Percentiles rank a stretch among this genome's conserved stretches.
Conservation (phyloP, 192 early-diverging fungal genomes). For the Coemansia javaensis region DNA sequence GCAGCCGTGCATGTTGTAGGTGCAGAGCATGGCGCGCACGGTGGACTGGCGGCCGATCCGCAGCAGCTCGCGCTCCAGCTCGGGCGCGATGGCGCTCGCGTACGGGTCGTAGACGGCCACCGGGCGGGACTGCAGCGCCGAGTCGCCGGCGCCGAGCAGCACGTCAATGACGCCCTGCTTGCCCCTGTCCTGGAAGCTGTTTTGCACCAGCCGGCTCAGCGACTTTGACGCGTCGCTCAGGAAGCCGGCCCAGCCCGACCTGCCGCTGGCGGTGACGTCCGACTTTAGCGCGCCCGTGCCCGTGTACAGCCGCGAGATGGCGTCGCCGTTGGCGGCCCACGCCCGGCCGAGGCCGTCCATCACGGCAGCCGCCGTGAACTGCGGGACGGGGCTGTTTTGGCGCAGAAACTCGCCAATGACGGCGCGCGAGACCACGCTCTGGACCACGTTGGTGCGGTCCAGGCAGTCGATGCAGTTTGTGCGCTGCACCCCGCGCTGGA, state of each 20-base stretch:
- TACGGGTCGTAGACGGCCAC: conserved; percentile 40
- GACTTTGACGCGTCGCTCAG: conserved; percentile 92
- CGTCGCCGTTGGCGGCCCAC: conserved; percentile 89
- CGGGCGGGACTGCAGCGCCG: conserved; percentile 28
- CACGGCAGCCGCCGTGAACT: conserved; percentile 10
- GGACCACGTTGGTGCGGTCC: conserved; percentile 89
- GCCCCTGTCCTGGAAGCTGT: conserved; percentile 92
- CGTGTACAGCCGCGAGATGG: conserved; percentile 86
- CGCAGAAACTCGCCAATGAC: conserved; percentile 48
- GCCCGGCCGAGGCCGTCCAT: conserved; percentile 55
- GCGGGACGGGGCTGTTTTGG: conserved; percentile 11
- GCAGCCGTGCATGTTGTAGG: conserved; percentile 91
- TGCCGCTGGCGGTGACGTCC: conserved; percentile 83
- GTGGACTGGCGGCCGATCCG: conserved; percentile 30
- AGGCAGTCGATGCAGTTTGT: conserved; percentile 91
- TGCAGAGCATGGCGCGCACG: conserved; percentile 73
- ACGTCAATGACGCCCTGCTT: conserved; percentile 91
- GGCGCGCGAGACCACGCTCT: conserved; percentile 65
- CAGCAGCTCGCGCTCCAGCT: conserved; percentile 22
- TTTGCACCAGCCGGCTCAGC: conserved; percentile 88
- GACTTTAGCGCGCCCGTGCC: conserved; percentile 96
- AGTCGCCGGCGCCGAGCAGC: conserved; percentile 61
- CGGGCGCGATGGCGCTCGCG: conserved; percentile 17
- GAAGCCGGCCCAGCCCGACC: conserved; percentile 61
- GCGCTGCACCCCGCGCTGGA: conserved; percentile 80